These are phyloP conservation scores for Saccharomycopsis sp. DNA, from an alignment of 805 yeast genomes.

Conservation along the genomic window DNA sequence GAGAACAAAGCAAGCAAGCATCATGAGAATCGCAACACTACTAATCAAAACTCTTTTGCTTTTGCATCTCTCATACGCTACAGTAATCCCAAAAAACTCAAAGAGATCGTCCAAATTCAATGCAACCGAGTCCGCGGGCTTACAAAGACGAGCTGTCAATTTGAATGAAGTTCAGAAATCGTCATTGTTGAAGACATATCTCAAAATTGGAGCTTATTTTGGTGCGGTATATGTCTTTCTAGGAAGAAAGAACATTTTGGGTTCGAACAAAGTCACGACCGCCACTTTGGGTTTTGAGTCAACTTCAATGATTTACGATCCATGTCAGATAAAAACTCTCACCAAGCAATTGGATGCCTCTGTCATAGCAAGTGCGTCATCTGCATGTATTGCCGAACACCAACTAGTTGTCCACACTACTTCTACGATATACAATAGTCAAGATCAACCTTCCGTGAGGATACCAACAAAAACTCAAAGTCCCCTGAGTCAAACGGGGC, in stretches of 20 bases:
- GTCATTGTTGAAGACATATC: constrained; percentile 5
- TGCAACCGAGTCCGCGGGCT: not conserved
- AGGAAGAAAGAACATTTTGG: constrained; percentile 12
- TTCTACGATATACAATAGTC: not conserved
- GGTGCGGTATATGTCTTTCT: constrained; percentile 16
- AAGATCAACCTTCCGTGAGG: not conserved
- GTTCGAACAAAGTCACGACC: constrained; percentile 14
- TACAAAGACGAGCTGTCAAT: not conserved
- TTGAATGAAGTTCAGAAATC: not conserved
- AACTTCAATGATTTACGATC: constrained; percentile 7
- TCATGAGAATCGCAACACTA: no score
- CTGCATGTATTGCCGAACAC: not conserved
- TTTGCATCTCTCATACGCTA: not conserved
- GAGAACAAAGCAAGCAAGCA: no score
- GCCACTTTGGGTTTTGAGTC: constrained; percentile 9
- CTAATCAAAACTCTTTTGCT: not conserved
- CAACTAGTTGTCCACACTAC: not conserved
- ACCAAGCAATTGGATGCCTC: not conserved
- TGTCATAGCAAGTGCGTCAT: not conserved
- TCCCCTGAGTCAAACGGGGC: not conserved
- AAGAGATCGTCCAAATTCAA: not conserved
- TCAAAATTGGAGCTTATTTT: constrained; percentile 16
- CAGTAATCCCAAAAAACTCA: not conserved
- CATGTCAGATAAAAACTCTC: constrained; percentile 1
- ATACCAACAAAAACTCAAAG: not conserved